phyloP scores from a whole-genome alignment of 257 asterid species.

The Marsdenia floribunda region DNA sequence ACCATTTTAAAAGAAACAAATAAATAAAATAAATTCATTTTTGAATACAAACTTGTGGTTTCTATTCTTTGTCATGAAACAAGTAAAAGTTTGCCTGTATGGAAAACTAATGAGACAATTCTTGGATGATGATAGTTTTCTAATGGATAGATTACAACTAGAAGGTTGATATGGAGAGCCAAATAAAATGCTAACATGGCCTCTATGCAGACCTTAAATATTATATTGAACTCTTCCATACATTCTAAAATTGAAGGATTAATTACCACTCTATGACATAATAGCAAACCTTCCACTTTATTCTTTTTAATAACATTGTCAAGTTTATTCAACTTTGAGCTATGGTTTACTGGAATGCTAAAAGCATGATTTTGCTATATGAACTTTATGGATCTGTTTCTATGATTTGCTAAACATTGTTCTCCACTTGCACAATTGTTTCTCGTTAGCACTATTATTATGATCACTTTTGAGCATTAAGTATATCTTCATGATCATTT shows the following conservation, averaged over 20 bases:
- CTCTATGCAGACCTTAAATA: background rate
- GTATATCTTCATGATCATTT: slow-evolving; percentile 11
- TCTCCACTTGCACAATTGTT: background rate
- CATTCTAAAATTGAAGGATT: background rate
- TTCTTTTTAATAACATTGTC: background rate
- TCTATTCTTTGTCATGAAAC: background rate
- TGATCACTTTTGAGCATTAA: background rate
- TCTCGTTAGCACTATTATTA: background rate
- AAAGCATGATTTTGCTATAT: slow-evolving; percentile 1
- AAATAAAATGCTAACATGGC: background rate
- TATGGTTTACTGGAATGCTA: background rate
- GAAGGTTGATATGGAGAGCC: background rate
- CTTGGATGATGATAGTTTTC: background rate
- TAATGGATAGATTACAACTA: background rate
- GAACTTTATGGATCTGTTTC: slow-evolving; percentile 3
- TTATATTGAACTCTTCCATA: background rate
- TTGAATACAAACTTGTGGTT: too few species aligned
- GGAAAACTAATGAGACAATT: background rate
- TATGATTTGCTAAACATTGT: background rate
- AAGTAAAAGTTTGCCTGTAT: background rate
- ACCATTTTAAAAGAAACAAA: too few species aligned
- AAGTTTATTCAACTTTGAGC: background rate
- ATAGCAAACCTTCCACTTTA: background rate
- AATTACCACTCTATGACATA: background rate
- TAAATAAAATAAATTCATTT: too few species aligned